Evolutionary conservation across 1,284 basidiomycete genomes (phyloP).

Genomic region (Ganoderma resinaceum): DNA sequence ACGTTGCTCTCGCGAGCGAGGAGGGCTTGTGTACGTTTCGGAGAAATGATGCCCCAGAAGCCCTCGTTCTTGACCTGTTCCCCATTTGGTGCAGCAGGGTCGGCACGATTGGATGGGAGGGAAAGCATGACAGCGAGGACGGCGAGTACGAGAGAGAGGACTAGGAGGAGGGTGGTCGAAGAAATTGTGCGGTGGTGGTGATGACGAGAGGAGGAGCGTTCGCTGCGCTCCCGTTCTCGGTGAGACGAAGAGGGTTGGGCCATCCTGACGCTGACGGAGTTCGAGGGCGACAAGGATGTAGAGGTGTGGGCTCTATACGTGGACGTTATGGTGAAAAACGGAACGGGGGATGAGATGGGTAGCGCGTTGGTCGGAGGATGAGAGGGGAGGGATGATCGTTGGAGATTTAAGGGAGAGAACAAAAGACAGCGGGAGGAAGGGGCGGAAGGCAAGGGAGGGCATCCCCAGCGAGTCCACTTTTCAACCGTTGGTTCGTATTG

Average conservation of each 20-base stretch:
- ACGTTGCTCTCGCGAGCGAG: constrained; percentile 78
- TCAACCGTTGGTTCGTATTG: constrained; percentile 36
- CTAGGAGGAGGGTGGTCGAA: constrained; percentile 84
- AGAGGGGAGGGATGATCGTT: constrained; percentile 29
- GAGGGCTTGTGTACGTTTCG: constrained; percentile 80
- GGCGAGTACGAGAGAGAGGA: constrained; percentile 81
- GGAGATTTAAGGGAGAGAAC: constrained; percentile 26
- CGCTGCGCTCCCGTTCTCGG: constrained; percentile 65
- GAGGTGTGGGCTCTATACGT: constrained; percentile 63
- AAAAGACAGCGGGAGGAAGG: constrained; percentile 30
- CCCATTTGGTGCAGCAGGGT: constrained; percentile 44
- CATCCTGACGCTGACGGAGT: constrained; percentile 79
- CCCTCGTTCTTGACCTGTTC: constrained; percentile 51
- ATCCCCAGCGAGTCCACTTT: constrained; percentile 31
- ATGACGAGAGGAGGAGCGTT: constrained; percentile 63
- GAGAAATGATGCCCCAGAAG: constrained; percentile 74
- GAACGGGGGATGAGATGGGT: constrained; percentile 26
- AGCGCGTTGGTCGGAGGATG: constrained; percentile 29
- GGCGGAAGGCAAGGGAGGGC: constrained; percentile 27
- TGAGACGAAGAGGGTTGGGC: constrained; percentile 86
- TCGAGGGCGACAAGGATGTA: constrained; percentile 80
- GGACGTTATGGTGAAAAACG: constrained; percentile 62
- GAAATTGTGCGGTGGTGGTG: constrained; percentile 86
- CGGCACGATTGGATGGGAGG: constrained; percentile 59
- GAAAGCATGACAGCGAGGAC: constrained; percentile 87